Evolutionary conservation across 2,329 filamentous ascomycete genomes (phyloP), one percentile per base, ranked within the genome.

Genomic region (Fusarium annulatum): DNA sequence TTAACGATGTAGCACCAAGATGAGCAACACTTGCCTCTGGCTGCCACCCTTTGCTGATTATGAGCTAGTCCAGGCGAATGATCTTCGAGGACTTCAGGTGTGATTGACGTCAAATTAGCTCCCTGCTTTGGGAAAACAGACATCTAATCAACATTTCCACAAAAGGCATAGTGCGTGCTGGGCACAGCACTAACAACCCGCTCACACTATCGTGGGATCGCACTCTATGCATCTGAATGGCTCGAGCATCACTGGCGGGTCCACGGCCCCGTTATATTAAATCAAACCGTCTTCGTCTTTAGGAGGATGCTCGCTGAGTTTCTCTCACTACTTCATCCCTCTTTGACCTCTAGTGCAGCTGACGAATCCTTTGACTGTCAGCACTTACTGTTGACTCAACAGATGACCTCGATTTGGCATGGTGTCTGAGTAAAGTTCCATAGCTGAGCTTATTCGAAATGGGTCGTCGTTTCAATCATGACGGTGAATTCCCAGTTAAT

Each of bases 381-480:
- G 39, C 28, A 45, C 0, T 33, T 43, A 26, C 21, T 38, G 56
- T 59, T 59, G 56, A 59, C 56, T 59, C 42, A 58, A 58, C 55
- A 58, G 28, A 58, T 49, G 7, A 8, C 12, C 42, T 38, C 19
- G 6, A 51, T 59, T 18, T 9, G 42, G 42, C 3, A 36, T 30
- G 23, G 19, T 15, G 2, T 28, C 8, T 11, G 7, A 16, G 7
- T 15, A 5, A n/a, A 11, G 7, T 19, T 11, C 41, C 11, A 16
- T 26, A 15, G 26, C 16, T 57, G 16, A 57, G 12, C 5, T 33
- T 23, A 33, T n/a, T 19, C 9, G 6, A 19, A 7, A 19, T 43
- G 21, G 18, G 15, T 23, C 28, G 5, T 18, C 19, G 33, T 30
- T 59, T 59, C 19, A 15, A 23, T 9, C 8, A 38, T 51, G 42